Evolutionary conservation across 345 rosid species (phyloP), one percentile per base, ranked within the genome.

Genomic region (Brassica nigra): DNA sequence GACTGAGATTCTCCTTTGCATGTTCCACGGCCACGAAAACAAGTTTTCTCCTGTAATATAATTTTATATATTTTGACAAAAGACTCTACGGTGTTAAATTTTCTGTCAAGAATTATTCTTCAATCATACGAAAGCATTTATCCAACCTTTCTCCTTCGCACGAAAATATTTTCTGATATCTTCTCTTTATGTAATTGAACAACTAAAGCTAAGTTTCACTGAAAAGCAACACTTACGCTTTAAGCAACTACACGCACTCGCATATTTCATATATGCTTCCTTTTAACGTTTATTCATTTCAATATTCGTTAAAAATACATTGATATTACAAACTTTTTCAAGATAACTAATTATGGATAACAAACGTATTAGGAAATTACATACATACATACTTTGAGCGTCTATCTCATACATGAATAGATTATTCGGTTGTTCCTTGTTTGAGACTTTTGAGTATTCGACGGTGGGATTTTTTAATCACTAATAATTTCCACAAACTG

Each of bases 221-320:
- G 8, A 1, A 80, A 80, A 68, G 67, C 72, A 55, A 10, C 37
- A 62, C 79, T 80, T 80, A 75, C 76, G 67, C 76, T 55, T 64
- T 63, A 80, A 80, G 83, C 76, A 69, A 80, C 76, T 70, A 75
- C 68, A 34, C 66, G 71, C 78, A 80, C 79, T 70, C 71, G 72
- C 52, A 62, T 63, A 36, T 74, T 52, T 66, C 16, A n/a, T 49
- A 14, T 66, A 42, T 72, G 33, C 66, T 30, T 6, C 34, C 16
- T 8, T 66, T 23, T 29, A 55, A 18, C 8, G 67, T 37, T 20
- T 73, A 2, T 73, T n/a, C 8, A 5, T 65, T 65, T 34, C 28
- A 9, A 23, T 23, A 58, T 57, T 18, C 20, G 63, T 58, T 58
- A 58, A 55, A 55, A 63, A 64, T 16, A 20, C 27, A 23, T 37